phyloP scores from a whole-genome alignment of 495 filamentous ascomycete species.

The Trypethelium eluteriae region DNA sequence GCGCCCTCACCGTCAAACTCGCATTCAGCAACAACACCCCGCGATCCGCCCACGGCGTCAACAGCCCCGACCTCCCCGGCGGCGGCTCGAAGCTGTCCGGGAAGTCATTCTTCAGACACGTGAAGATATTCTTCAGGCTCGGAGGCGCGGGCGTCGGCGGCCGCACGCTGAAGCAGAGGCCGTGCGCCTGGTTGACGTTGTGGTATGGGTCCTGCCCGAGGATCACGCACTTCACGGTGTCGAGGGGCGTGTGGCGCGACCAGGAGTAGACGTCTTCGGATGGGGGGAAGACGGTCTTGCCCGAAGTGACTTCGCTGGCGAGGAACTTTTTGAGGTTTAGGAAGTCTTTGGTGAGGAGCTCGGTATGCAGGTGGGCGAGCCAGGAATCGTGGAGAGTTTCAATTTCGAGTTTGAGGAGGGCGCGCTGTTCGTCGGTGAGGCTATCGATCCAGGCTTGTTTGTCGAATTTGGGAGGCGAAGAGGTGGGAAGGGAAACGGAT shows the following conservation, averaged over 20 bases:
- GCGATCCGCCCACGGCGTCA: conserved; percentile 87
- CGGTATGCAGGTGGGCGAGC: conserved; percentile 78
- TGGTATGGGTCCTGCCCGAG: conserved; percentile 97
- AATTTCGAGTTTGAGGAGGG: conserved; percentile 79
- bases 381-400: conserved; percentile 84
- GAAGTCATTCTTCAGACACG: conserved; percentile 74
- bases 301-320: conserved; percentile 61
- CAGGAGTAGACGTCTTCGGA: conserved; percentile 88
- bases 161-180: conserved; percentile 87
- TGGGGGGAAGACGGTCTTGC: conserved; percentile 76
- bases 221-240: conserved; percentile 80
- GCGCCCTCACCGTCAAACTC: conserved; percentile 81
- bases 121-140: conserved; percentile 88
- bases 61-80: conserved; percentile 65
- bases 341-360: conserved; percentile 68
- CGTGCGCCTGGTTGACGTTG: conserved; percentile 90
- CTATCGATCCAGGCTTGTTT: conserved; percentile 78
- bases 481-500: conserved; percentile 32
- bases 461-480: conserved; percentile 56
- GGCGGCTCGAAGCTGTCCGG: conserved; percentile 61
- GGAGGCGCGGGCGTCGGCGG: conserved; percentile 82
- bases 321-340: conserved; percentile 82
- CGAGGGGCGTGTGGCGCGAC: conserved; percentile 84
- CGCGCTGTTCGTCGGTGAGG: conserved; percentile 72
- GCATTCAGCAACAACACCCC: conserved; percentile 91